Percentiles rank a stretch among this genome's conserved stretches.
Evolutionary conservation across 2,329 filamentous ascomycete genomes (phyloP).

Genomic region (Alternaria gaisen): DNA sequence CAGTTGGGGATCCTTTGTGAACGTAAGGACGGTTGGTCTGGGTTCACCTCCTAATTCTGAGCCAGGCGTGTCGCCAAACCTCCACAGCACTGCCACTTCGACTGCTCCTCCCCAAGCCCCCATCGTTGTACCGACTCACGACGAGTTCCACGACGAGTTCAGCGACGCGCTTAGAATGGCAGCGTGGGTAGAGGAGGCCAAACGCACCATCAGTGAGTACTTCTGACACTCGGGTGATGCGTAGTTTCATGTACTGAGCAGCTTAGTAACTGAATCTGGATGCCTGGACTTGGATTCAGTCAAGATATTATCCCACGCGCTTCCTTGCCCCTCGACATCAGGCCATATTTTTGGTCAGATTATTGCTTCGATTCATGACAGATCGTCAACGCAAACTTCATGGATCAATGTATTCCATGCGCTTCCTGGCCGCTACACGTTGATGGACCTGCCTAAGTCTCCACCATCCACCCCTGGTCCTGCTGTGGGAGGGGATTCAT

Average conservation of each 20-base stretch:
- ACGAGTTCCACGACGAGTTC: slow-evolving; percentile 29
- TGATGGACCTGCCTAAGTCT: slow-evolving; percentile 69
- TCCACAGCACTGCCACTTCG: slow-evolving; percentile 30
- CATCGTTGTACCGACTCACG: slow-evolving; percentile 37
- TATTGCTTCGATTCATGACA: slow-evolving; percentile 64
- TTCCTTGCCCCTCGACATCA: slow-evolving; percentile 63
- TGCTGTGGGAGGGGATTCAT: slow-evolving; percentile 63
- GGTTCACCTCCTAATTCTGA: slow-evolving; percentile 54
- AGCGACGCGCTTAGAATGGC: slow-evolving; percentile 37
- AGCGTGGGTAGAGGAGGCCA: slow-evolving; percentile 42
- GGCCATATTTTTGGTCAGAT: slow-evolving; percentile 64
- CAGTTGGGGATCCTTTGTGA: slow-evolving; percentile 52
- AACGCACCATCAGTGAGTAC: slow-evolving; percentile 46
- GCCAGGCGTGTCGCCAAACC: slow-evolving; percentile 43
- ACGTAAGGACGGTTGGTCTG: slow-evolving; percentile 46
- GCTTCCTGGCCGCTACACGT: slow-evolving; percentile 68
- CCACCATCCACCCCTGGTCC: slow-evolving; percentile 67
- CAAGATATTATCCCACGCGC: slow-evolving; percentile 67
- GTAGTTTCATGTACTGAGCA: slow-evolving; percentile 15
- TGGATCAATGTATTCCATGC: slow-evolving; percentile 73
- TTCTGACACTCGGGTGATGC: not conserved
- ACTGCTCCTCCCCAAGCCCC: slow-evolving; percentile 34
- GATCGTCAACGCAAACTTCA: slow-evolving; percentile 61
- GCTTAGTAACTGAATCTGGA: slow-evolving; percentile 44
- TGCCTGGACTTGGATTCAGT: slow-evolving; percentile 54